Evolutionary conservation across 805 yeast species (phyloP), one percentile per base, ranked within the genome.

Genomic region (Saccharomycopsis malanga): DNA sequence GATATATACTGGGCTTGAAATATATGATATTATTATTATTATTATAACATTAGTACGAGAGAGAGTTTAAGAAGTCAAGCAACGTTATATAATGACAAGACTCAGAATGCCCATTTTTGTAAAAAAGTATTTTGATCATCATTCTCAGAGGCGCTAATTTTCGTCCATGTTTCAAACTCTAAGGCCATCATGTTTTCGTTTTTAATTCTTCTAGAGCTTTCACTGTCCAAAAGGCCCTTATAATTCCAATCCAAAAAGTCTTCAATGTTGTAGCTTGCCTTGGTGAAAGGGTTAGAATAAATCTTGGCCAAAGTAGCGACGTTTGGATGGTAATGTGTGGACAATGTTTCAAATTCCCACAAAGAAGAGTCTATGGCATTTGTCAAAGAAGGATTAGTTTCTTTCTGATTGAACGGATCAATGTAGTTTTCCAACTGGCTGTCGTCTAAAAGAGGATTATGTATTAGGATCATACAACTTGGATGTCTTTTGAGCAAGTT

Each of bases 181-280:
- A 48, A 42, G 3, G 52, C 52, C 53, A 50, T 50, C 47, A 49
- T 49, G 12, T 38, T 21, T 56, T 82, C 79, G 4, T 81, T 76
- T 41, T 82, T 82, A 60, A 86, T 70, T 54, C 61, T 77, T 66
- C 87, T 80, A 23, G 70, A 70, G 41, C 70, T 64, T 61, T 85
- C 94, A 58, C 79, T 76, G 23, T 75, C 79, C 50, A 83, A 56
- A 45, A 85, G 62, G 56, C 83, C 68, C 30, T 73, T 69, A 61
- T 89, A 93, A 48, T 82, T 79, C 87, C 96, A 91, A 63, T 89
- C 96, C 57, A 93, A 66, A 69, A 93, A 93, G 61, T 93, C 98
- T 61, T 93, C 98, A 72, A 93, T 71, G 61, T 85, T 85, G 62
- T 93, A 93, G 56, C 77, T 76, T 48, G 83, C 80, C 62, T 93